Evolutionary conservation across 2,329 filamentous ascomycete species (phyloP), one percentile per base, ranked within the genome.

Genomic region (Nemania serpens): DNA sequence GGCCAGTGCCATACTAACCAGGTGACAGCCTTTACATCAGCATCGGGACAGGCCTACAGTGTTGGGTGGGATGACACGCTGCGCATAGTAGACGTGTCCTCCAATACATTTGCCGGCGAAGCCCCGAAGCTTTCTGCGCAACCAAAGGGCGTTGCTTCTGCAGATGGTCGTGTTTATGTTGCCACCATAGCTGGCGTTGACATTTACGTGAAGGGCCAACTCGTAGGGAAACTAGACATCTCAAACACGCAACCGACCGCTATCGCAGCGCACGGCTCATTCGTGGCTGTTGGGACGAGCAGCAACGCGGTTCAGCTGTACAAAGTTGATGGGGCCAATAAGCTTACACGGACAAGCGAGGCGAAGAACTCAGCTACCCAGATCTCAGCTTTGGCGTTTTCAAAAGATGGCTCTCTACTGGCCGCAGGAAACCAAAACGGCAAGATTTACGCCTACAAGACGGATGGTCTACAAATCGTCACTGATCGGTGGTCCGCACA

Each of bases 51-150:
- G 66, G 85, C 92, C n/a, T 93, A 91, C 78, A 94, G 89, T 70
- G 90, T 94, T 55, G 93, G 89, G 65, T 99, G 94, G 95, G 95
- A 99, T 73, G 95, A 99, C 75, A 92, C 89, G 1, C 81, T 98
- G 37, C 89, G 93, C 64, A 89, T 85, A 45, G 83, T 96, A 37
- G 93, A 96, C 66, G 83, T 89, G 60, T 83, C 87, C 0, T 86
- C 88, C 54, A 89, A 87, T 70, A 91, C 88, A 0, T 97, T 96
- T 74, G 82, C 88, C 5, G 91, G 90, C 57, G 82, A 83, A 51
- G 81, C 86, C 1, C 77, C 83, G 34, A 88, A 90, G 71, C 83
- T 96, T 18, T 81, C 85, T 2, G 89, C 88, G 17, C 95, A 98
- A 72, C 95, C 95, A 2, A 94, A 70, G 59, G 71, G 70, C n/a